Base-by-base conservation (phyloP, 805 yeast species). In the Candida yuanshanica region DNA sequence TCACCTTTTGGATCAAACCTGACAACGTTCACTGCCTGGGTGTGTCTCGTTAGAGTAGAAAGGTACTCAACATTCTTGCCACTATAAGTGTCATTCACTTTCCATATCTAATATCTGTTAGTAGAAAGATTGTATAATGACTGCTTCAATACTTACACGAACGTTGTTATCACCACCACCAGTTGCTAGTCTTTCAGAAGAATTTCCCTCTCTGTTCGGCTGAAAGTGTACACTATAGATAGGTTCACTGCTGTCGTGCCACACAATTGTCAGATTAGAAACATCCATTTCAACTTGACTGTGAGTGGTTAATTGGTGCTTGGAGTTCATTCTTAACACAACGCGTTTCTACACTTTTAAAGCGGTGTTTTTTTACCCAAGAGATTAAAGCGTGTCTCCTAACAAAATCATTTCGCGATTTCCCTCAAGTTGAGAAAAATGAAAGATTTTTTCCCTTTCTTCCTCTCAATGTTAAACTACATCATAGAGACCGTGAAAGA, bases 121-220 rank as follows among this genome's bases (percentile, higher is more conserved):
- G 44, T 43, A 14, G 33, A 18, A 6, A 21, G 7, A 7, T n/a
- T 22, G n/a, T 18, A 18, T 13, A 14, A 11, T 12, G 33, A 48
- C 49, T n/a, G 21, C 7, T 12, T 23, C 53, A 54, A 45, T 59
- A 46, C 40, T 50, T 22, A 77, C 63, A 38, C 97, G 70, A n/a
- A 88, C 83, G 51, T 86, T 85, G 58, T 83, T 85, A 61, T 93
- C 99, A 33, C 97, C 97, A 20, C 98, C 98, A 0, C 88, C 95
- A 0, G 98, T 91, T 4, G 82, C 91, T 26, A 91, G 64, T 37
- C 95, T 72, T 9, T 56, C 51, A 0, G 72, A 56, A 18, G 50
- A 23, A 10, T 40, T 35, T 20, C 55, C 50, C 10, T 45, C 29
- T 7, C 33, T 31, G 31, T 51, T 48, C 2, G 80, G 80, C 55